Base-by-base conservation (phyloP, 768 basidiomycete genomes). In the Mycena belliarum region DNA sequence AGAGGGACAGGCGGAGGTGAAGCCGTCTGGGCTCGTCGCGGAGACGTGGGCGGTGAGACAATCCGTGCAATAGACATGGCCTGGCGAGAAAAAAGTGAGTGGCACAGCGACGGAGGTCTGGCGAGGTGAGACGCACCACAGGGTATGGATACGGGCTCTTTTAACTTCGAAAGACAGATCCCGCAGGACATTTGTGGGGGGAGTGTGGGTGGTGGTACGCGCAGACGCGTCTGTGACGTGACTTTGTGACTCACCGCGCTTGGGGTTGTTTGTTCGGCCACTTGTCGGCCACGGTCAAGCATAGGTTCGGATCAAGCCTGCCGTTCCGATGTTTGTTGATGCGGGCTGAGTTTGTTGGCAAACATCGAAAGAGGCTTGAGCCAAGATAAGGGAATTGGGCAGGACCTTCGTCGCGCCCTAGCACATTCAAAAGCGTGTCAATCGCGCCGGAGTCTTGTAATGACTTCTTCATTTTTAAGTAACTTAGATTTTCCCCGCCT, bases 11-110 rank as follows among this genome's bases (percentile, higher is more conserved):
- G 76, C 60, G n/a, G 81, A 73, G 49, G 72, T 74, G 52, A 73
- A 66, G 1, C 66, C 68, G 38, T 72, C 69, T 48, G 71, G 70
- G 12, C 65, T 62, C 11, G 73, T 71, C 0, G 67, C 62, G 48
- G 76, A 75, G n/a, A 78, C 74, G 48, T 77, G 68, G 44, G 69
- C 70, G 4, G 72, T 70, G n/a, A 88, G 74, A 60, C 87, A 88
- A 16, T 73, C 70, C 55, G 78, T 77, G 69, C 87, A 88, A 66
- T 84, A 84, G 15, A 88, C 72, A 61, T 88, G 87, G 20, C 87
- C 87, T 88, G 37, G 41, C 20, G 8, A 16, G 44, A 40, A 48
- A 33, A 38, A 21, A 24, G 45, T 35, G 43, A 54, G 50, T 60
- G 33, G 52, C 58, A 24, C 40, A 24, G 16, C 21, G 32, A 12